Conservation (phyloP, 495 filamentous ascomycete species). For the Evernia prunastri region DNA sequence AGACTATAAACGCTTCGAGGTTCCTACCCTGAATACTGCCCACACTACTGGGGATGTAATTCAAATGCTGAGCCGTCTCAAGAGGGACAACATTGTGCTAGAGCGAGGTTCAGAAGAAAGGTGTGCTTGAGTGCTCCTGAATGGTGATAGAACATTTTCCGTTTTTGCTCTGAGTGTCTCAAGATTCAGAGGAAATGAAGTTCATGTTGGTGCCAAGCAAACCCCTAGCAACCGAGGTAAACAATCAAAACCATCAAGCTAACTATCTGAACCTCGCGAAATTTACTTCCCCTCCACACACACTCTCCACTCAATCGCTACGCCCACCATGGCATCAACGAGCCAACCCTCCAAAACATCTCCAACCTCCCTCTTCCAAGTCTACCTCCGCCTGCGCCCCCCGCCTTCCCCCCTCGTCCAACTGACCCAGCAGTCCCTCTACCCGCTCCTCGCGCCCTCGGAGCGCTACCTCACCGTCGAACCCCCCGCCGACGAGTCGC, state of each 20-base stretch:
- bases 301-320: not conserved
- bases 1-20: too few species aligned
- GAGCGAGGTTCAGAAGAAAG: too few species aligned
- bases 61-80: too few species aligned
- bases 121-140: too few species aligned
- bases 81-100: too few species aligned
- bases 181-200: too few species aligned
- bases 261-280: too few species aligned
- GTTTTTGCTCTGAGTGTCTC: too few species aligned
- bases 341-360: constrained; percentile 37
- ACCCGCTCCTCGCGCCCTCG: constrained; percentile 29
- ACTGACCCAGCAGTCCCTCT: constrained; percentile 30
- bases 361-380: constrained; percentile 72
- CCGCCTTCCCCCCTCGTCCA: constrained; percentile 39
- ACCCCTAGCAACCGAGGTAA: not conserved
- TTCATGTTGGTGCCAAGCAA: constrained; percentile 1
- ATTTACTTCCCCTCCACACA: not conserved
- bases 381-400: constrained; percentile 84
- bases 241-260: not conserved
- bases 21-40: too few species aligned
- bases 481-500: constrained; percentile 39
- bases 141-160: too few species aligned
- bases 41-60: too few species aligned
- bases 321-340: constrained; percentile 24
- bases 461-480: constrained; percentile 81